These are phyloP conservation scores for Glonium stellatum DNA, from an alignment of 495 filamentous ascomycete species.

Conservation along the genomic window DNA sequence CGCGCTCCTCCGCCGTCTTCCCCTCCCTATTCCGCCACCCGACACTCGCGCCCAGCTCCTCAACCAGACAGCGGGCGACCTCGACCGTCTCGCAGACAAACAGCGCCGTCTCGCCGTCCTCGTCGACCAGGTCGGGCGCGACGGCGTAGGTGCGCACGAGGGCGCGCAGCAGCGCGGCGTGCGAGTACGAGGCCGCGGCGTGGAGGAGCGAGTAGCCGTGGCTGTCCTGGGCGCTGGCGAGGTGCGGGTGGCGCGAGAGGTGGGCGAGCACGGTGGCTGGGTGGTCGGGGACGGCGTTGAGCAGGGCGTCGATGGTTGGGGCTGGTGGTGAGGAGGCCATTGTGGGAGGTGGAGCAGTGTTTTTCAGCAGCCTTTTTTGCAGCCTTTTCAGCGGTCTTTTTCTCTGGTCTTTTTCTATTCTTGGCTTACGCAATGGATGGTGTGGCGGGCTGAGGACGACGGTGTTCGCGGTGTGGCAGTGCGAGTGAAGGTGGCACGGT, in stretches of 20 bases:
- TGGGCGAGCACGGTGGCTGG: constrained; percentile 31
- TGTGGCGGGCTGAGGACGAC: too few relatives aligned
- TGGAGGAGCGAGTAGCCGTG: constrained; percentile 77
- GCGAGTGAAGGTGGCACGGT: too few relatives aligned
- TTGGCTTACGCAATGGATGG: too few relatives aligned
- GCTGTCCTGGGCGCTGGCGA: constrained; percentile 32
- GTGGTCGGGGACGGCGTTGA: constrained; percentile 36
- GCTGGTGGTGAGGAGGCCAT: constrained; percentile 2
- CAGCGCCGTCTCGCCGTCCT: constrained; percentile 85
- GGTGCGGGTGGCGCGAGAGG: constrained; percentile 29
- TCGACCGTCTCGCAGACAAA: constrained; percentile 76
- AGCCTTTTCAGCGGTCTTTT: too few relatives aligned
- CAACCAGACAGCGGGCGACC: constrained; percentile 66
- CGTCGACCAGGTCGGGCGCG: constrained; percentile 70
- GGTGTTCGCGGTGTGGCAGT: too few relatives aligned
- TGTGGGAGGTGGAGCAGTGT: background rate
- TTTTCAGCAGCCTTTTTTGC: too few relatives aligned
- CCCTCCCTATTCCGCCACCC: constrained; percentile 28
- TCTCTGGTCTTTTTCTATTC: too few relatives aligned
- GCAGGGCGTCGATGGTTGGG: constrained; percentile 34
- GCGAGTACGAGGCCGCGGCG: constrained; percentile 85
- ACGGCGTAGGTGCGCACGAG: constrained; percentile 74
- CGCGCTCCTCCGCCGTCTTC: constrained; percentile 39
- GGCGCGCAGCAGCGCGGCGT: constrained; percentile 67
- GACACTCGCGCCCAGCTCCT: constrained; percentile 69